These are phyloP conservation scores for Exophiala xenobiotica DNA, from an alignment of 2,329 filamentous ascomycete species.

Conservation along the genomic window DNA sequence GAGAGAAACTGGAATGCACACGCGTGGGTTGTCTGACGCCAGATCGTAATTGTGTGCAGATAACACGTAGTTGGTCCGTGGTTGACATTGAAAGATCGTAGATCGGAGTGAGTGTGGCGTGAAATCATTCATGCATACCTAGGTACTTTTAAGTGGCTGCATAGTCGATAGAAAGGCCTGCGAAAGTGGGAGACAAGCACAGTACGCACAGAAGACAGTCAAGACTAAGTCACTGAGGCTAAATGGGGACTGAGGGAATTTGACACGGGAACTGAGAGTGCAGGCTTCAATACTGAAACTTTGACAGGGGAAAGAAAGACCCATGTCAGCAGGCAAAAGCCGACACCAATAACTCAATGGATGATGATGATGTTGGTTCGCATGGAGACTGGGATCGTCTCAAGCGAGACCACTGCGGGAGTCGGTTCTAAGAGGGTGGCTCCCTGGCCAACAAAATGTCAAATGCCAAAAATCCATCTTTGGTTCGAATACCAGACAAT, in stretches of 20 bases:
- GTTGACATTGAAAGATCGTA: neutral
- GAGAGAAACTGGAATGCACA: neutral
- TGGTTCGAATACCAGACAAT: too few species aligned
- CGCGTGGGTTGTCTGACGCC: neutral
- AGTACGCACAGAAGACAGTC: too few species aligned
- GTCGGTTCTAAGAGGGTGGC: neutral
- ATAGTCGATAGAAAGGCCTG: too few species aligned
- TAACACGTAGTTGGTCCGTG: neutral
- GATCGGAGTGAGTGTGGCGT: too few species aligned
- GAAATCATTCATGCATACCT: too few species aligned
- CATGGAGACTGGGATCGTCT: neutral
- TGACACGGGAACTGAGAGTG: too few species aligned
- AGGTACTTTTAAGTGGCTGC: too few species aligned
- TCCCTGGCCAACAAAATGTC: neutral
- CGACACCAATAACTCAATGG: neutral
- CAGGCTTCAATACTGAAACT: too few species aligned
- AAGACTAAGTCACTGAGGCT: too few species aligned
- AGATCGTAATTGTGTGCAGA: neutral
- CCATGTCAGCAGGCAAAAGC: neutral
- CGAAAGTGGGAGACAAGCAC: too few species aligned
- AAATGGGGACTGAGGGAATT: too few species aligned
- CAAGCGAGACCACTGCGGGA: neutral
- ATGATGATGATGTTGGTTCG: neutral
- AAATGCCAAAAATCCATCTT: neutral
- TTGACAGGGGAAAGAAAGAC: too few species aligned